These are phyloP conservation scores for Macroventuria anomochaeta DNA, from an alignment of 2,329 filamentous ascomycete species.

Conservation along the genomic window DNA sequence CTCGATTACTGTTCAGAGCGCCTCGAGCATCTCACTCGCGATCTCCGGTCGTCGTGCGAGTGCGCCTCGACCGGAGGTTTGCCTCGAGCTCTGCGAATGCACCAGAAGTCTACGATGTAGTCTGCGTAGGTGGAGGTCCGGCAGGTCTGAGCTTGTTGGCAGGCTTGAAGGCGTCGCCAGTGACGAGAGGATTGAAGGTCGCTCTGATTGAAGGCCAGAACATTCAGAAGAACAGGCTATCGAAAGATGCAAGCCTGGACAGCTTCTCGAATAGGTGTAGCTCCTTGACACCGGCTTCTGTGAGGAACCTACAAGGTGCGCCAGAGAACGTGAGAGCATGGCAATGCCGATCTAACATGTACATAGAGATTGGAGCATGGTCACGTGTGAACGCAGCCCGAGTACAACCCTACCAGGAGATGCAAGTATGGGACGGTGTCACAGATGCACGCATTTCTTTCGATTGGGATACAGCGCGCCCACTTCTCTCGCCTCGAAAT, in stretches of 20 bases:
- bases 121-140: constrained; percentile 88
- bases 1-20: constrained; percentile 35
- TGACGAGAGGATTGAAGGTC: constrained; percentile 78
- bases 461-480: constrained; percentile 67
- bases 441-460: constrained; percentile 88
- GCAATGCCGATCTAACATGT: constrained; percentile 15
- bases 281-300: constrained; percentile 88
- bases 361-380: constrained; percentile 79
- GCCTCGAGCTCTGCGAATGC: constrained; percentile 42
- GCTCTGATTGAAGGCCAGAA: constrained; percentile 92
- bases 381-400: constrained; percentile 72
- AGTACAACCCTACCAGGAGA: constrained; percentile 88
- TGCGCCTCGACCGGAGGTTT: constrained; percentile 34
- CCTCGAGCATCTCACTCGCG: constrained; percentile 24
- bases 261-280: constrained; percentile 93
- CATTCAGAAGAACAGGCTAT: constrained; percentile 70
- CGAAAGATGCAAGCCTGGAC: constrained; percentile 67
- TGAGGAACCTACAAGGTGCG: constrained; percentile 73
- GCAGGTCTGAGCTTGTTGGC: constrained; percentile 74
- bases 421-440: constrained; percentile 98
- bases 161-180: constrained; percentile 65
- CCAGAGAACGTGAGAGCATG: not conserved
- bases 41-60: constrained; percentile 21
- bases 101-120: constrained; percentile 87
- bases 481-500: constrained; percentile 47